Base-by-base conservation (phyloP, 768 basidiomycete genomes). In the Collybiopsis luxurians region DNA sequence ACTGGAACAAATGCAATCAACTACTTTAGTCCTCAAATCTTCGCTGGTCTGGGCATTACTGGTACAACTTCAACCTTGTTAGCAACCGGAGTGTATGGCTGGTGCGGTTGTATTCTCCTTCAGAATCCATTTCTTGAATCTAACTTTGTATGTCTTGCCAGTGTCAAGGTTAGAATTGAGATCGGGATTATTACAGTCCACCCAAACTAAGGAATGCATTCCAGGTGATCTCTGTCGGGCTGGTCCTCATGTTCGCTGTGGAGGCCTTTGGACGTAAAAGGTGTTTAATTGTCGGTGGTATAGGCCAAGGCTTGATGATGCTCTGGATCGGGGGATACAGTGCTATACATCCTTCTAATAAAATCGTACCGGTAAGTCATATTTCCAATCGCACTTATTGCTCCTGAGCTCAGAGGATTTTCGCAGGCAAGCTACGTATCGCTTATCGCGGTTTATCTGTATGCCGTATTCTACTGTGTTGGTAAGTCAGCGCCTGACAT, bases 1-100 rank as follows among this genome's bases (percentile, higher is more conserved):
- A 81, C 78, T 0, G 82, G 82, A 13, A 79, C 79, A 12, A 82
- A 83, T 59, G 74, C 79, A 2, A 79, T 83, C 62, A 81, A 81
- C 62, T 83, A 83, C 60, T 84, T 75, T 57, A 76, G 76, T 59
- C 82, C 82, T 0, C 63, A 74, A 39, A 79, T 83, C 58, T 83
- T 84, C 59, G 73, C 73, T 2, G 66, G 67, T 36, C 68, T 83
- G 15, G 82, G 82, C 2, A 74, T 82, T 23, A 71, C 68, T 0
- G 75, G 77, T 3, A 75, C 69, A 24, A 72, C 62, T 6, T 67
- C 78, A 3, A 74, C 70, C 17, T 68, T 84, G 6, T 74, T 83
- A 38, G 81, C 82, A 2, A 82, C 82, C 4, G 82, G 82, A 59
- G 61, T 54, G 5, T 45, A 54, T 15, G 39, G 39, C 30, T 53